Evolutionary conservation across 805 yeast species (phyloP).

Genomic region (Yamadazyma ubonensis): DNA sequence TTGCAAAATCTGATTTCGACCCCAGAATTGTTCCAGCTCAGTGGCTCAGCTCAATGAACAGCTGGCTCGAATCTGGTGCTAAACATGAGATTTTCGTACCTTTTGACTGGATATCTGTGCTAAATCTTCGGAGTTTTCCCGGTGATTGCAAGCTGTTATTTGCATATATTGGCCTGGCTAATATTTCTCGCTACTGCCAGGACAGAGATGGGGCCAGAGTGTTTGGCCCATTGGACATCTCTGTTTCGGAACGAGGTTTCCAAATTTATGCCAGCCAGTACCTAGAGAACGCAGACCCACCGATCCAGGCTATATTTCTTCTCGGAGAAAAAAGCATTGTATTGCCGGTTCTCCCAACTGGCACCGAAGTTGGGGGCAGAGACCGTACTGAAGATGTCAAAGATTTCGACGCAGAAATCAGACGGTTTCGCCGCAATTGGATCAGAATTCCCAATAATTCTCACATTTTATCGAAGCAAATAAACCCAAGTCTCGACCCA

Average conservation of each 20-base stretch:
- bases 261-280: neutral
- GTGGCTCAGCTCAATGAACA: conserved; percentile 3
- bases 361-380: no score
- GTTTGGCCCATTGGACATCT: neutral
- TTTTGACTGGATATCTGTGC: conserved; percentile 2
- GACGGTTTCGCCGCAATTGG: no score
- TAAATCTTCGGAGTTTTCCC: neutral
- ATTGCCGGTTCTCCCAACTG: no score
- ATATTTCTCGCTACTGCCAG: conserved; percentile 1
- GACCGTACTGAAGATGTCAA: no score
- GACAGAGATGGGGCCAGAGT: neutral
- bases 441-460: no score
- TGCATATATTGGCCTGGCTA: neutral
- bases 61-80: no score
- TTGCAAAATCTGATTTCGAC: conserved; percentile 1
- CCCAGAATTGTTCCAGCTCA: neutral
- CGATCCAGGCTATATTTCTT: no score
- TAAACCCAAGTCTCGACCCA: no score
- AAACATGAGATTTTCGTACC: no score
- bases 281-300: conserved; percentile 1
- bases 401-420: no score
- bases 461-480: no score
- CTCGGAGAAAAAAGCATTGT: no score
- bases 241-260: neutral
- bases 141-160: conserved; percentile 1